Conservation (phyloP, 2,329 filamentous ascomycete genomes). For the Neonectria faginata region DNA sequence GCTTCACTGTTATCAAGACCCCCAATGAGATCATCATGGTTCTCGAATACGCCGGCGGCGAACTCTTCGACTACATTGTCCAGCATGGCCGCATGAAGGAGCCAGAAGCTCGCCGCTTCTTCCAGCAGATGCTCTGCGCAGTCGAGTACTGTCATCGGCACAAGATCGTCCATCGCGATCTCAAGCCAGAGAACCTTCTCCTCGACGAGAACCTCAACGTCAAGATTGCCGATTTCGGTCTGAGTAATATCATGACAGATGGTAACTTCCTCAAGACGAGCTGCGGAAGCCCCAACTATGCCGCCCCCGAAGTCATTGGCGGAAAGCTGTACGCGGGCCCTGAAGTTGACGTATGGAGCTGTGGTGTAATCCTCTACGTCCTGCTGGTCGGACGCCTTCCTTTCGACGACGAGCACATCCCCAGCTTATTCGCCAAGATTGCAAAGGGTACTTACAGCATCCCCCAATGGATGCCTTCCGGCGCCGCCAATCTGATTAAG, state of each 20-base stretch:
- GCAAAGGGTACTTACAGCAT: slow-evolving; percentile 93
- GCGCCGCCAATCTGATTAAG: slow-evolving; percentile 84
- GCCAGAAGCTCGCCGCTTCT: slow-evolving; percentile 93
- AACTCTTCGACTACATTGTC: slow-evolving; percentile 98
- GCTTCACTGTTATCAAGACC: slow-evolving; percentile 97
- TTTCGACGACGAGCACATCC: slow-evolving; percentile 99
- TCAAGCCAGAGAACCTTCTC: slow-evolving; percentile 97
- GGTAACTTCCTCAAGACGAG: slow-evolving; percentile 99
- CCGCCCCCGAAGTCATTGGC: slow-evolving; percentile 96
- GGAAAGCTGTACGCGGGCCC: slow-evolving; percentile 97
- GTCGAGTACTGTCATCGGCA: slow-evolving; percentile 99
- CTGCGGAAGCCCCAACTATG: slow-evolving; percentile 98
- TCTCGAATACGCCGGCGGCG: slow-evolving; percentile 94
- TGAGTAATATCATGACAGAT: slow-evolving; percentile 99
- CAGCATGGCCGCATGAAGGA: slow-evolving; percentile 93
- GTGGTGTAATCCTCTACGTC: slow-evolving; percentile 90
- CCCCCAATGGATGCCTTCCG: slow-evolving; percentile 88
- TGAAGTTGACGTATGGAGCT: slow-evolving; percentile 98
- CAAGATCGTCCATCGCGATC: slow-evolving; percentile 97
- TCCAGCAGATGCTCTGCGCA: slow-evolving; percentile 98
- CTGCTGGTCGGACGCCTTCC: slow-evolving; percentile 85
- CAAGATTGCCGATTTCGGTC: slow-evolving; percentile 98
- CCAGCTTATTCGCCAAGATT: slow-evolving; percentile 97
- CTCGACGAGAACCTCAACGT: slow-evolving; percentile 96
- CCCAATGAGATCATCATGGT: slow-evolving; percentile 98